Evolutionary conservation across 1,284 basidiomycete species (phyloP), one percentile per base, ranked within the genome.

Genomic region (Austroboletus niveus): DNA sequence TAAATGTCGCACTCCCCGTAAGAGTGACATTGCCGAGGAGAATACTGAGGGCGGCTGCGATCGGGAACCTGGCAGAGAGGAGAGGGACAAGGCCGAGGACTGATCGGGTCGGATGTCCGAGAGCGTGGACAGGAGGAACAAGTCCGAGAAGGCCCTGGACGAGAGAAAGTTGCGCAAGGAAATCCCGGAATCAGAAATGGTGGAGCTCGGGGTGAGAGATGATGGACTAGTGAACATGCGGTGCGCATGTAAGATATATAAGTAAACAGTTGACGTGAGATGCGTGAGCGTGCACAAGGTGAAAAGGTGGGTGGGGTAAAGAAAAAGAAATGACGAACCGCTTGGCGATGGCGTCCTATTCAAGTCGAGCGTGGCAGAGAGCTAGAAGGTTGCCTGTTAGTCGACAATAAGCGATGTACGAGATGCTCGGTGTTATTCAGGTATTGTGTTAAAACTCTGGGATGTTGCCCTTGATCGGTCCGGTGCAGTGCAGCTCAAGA

Each of bases 161-260:
- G 51, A 54, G 41, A 10, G 32, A 24, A 32, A 29, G 44, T 34
- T 53, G 48, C 20, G 53, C 45, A 42, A 52, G 49, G 22, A 34
- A 38, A 45, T n/a, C 44, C 47, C 46, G 46, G 47, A 41, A 52
- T 54, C n/a, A 44, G 45, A 39, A 46, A 43, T 10, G 17, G 51
- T 58, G 55, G 49, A 20, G 52, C 39, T 66, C 55, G 63, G 43
- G 52, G 54, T 14, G 43, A 49, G 42, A 53, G 56, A 55, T 45
- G 56, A 55, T 45, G 55, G 45, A 42, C 24, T 45, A 52, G 61
- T 56, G 64, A 49, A 59, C 63, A 68, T 65, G 63, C 51, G 65
- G 50, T 34, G 47, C 55, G 65, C 63, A 68, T 67, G 65, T 62
- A 56, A 50, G 54, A 53, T 55, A 52, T 59, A 58, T 52, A 54